These are phyloP conservation scores for Plasmodium malariae DNA, from an alignment of 169 alveolate genomes.

Conservation along the genomic window DNA sequence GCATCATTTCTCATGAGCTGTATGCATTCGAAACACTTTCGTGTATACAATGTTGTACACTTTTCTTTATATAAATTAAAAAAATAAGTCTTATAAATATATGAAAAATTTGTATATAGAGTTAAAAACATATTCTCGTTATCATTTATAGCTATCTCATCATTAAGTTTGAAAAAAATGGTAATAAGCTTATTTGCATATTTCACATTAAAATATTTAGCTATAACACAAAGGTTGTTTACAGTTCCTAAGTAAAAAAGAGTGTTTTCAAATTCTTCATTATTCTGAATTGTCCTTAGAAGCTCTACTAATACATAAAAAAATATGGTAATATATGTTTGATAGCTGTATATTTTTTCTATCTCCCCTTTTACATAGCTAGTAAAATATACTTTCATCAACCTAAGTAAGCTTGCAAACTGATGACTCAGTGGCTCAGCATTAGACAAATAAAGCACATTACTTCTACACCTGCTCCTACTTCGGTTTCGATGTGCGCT, in stretches of 20 bases:
- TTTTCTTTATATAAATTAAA: slow-evolving; percentile 59
- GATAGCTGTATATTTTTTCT: slow-evolving; percentile 25
- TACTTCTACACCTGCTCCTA: not conserved
- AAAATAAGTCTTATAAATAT: slow-evolving; percentile 51
- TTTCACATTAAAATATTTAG: slow-evolving; percentile 18
- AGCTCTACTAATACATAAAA: slow-evolving; percentile 45
- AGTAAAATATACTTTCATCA: slow-evolving; percentile 8
- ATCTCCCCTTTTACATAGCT: slow-evolving; percentile 51
- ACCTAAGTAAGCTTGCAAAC: not conserved
- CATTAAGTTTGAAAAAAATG: slow-evolving; percentile 51
- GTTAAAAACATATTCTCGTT: slow-evolving; percentile 45
- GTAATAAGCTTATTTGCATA: slow-evolving; percentile 29
- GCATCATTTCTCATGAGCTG: slow-evolving; percentile 21
- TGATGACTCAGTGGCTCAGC: not conserved
- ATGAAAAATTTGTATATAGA: slow-evolving; percentile 39
- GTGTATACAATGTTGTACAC: slow-evolving; percentile 47
- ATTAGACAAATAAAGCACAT: not conserved
- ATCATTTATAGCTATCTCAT: slow-evolving; percentile 43
- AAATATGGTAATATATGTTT: slow-evolving; percentile 25
- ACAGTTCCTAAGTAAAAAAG: slow-evolving; percentile 8
- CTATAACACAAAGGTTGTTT: slow-evolving; percentile 44
- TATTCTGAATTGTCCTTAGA: slow-evolving; percentile 15
- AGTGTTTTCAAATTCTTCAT: slow-evolving; percentile 28
- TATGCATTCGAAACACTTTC: slow-evolving; percentile 65
- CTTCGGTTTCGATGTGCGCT: too few species aligned